phyloP scores from a whole-genome alignment of 192 early-diverging fungal genomes.

The Podochytrium sp. region DNA sequence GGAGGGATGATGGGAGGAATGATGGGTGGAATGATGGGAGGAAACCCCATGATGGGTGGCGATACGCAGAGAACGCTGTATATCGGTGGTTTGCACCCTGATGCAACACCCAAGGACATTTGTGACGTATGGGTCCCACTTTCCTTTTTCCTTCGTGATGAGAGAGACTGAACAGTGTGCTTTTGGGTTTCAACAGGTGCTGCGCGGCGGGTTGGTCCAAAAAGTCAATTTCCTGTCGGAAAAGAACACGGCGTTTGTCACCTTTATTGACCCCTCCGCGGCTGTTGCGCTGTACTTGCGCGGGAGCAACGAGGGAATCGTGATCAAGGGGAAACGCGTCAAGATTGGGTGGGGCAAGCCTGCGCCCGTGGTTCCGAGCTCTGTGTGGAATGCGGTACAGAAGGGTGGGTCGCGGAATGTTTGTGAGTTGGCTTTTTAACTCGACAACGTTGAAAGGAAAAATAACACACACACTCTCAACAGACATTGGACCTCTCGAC shows the following conservation, averaged over 20 bases:
- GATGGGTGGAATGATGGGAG: constrained; percentile 5
- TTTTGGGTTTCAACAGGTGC: constrained; percentile 39
- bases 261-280: constrained; percentile 76
- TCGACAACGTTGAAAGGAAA: too few species aligned
- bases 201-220: constrained; percentile 84
- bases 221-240: constrained; percentile 74
- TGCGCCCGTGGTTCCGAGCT: constrained; percentile 43
- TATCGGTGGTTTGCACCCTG: constrained; percentile 76
- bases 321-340: constrained; percentile 73
- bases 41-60: not conserved
- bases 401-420: constrained; percentile 80
- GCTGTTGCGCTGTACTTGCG: constrained; percentile 69
- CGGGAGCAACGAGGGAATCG: constrained; percentile 61
- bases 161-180: too few species aligned
- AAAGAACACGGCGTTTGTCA: constrained; percentile 83
- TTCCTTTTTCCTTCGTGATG: constrained; percentile 4
- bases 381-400: constrained; percentile 61
- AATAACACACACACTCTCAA: too few species aligned
- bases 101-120: constrained; percentile 78
- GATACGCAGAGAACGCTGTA: constrained; percentile 72
- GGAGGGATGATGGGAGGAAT: constrained; percentile 1
- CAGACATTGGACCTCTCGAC: constrained; percentile 73
- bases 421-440: constrained; percentile 19
- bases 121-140: constrained; percentile 63
- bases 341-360: constrained; percentile 86